Base-by-base conservation (phyloP, 2,329 filamentous ascomycete genomes). In the Stylonectria norvegica region DNA sequence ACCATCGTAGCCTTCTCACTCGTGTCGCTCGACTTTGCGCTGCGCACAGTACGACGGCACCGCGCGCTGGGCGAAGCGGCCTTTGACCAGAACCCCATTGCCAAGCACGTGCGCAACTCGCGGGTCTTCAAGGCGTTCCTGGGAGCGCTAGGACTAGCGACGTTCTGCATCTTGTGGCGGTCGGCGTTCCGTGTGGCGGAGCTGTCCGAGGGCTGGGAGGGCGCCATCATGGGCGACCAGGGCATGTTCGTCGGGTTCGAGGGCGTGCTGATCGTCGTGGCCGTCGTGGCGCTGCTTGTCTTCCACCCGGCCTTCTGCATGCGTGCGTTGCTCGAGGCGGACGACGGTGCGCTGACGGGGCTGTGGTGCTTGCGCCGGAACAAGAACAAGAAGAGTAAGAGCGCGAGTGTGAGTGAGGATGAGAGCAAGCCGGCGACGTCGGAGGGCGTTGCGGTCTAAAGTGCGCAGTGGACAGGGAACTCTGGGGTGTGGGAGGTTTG, bases 131-230 rank as follows among this genome's bases (percentile, higher is more conserved):
- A 66, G 39, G 66, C 67, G 10, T 84, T 83, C 59, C 59, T 81
- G 5, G 54, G 52, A n/a, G 76, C 74, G 9, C 67, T 85, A 14
- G 58, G 65, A 1, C 58, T 83, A 2, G 72, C 79, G 2, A 81
- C 80, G n/a, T 37, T 84, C 10, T 74, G 72, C 50, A 79, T 87
- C 53, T 76, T 86, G 46, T 76, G 77, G 53, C 70, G 84, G 7
- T 81, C 75, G 48, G 74, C 80, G 29, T 87, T 80, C 61, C 75
- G 84, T 39, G 76, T 85, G 16, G 77, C 76, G 1, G 83, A 87
- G 69, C 63, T 87, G 48, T 76, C 73, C 47, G 68, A 75, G 37
- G 83, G 83, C 1, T 88, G 80, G 75, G 61, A 56, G 3, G 81
- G 81, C 0, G 61, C 69, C 16, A 60, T 86, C 51, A 82, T 83